Conservation (phyloP, 1,284 basidiomycete genomes). For the Malassezia caprae region DNA sequence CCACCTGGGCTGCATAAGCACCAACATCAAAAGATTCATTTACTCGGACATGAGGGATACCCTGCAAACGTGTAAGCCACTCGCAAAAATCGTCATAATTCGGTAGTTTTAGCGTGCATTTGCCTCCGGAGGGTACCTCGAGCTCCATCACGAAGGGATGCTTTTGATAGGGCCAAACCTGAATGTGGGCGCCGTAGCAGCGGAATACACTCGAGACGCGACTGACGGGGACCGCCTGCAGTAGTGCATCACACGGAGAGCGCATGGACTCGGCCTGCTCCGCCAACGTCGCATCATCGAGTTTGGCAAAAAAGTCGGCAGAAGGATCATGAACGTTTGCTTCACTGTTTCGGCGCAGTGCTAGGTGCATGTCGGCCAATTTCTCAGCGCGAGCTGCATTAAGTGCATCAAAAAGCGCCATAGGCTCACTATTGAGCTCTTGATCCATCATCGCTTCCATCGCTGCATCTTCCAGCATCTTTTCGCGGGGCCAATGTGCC, state of each 20-base stretch:
- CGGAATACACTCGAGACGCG: conserved; percentile 5
- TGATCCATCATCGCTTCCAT: not conserved
- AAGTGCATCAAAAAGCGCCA: not conserved
- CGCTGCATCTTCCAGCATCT: conserved; percentile 9
- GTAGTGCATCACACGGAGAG: conserved; percentile 2
- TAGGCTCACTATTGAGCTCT: not conserved
- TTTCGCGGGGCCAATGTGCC: not conserved
- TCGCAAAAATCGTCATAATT: conserved; percentile 29
- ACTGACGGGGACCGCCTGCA: conserved; percentile 21
- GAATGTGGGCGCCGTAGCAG: conserved; percentile 24
- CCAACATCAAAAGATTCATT: conserved; percentile 8
- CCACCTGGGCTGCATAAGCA: conserved; percentile 17
- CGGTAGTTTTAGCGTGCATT: conserved; percentile 38
- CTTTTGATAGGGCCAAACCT: conserved; percentile 39
- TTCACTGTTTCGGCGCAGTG: not conserved
- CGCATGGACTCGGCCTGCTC: not conserved
- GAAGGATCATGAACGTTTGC: not conserved
- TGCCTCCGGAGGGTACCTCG: conserved; percentile 29
- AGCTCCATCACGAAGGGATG: conserved; percentile 41
- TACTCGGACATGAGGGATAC: conserved; percentile 10
- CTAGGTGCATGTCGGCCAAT: not conserved
- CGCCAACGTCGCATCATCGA: not conserved
- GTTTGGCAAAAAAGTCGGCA: not conserved
- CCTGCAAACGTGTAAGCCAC: conserved; percentile 33
- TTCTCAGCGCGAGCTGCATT: conserved; percentile 4